Evolutionary conservation across 495 filamentous ascomycete species (phyloP).

Genomic region (Penicillium flavigenum): DNA sequence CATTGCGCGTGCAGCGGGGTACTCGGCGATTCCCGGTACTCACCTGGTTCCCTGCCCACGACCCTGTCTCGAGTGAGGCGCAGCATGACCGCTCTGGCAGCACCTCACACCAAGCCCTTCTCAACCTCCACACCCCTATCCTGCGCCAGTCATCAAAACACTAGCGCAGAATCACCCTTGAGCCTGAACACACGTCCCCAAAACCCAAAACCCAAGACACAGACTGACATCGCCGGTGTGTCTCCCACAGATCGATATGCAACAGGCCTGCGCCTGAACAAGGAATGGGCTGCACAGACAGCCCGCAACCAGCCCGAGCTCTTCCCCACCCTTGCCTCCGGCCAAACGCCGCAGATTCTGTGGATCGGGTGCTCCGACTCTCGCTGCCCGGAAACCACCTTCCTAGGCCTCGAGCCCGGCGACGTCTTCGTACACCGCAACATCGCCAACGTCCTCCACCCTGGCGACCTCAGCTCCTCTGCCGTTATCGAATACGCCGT

Average conservation of each 20-base stretch:
- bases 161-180: background rate
- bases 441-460: conserved; percentile 84
- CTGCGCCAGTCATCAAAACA: conserved; percentile 18
- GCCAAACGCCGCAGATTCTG: conserved; percentile 75
- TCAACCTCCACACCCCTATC: conserved; percentile 26
- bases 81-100: background rate
- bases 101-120: conserved; percentile 15
- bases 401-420: conserved; percentile 77
- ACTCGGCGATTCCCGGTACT: background rate
- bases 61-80: background rate
- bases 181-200: background rate
- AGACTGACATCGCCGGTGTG: conserved; percentile 21
- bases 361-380: conserved; percentile 94
- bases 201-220: conserved; percentile 20
- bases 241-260: conserved; percentile 32
- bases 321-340: conserved; percentile 65
- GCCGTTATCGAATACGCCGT: conserved; percentile 87
- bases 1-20: conserved; percentile 14
- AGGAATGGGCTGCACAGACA: conserved; percentile 68
- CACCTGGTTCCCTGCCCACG: conserved; percentile 1
- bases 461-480: conserved; percentile 71
- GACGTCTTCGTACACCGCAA: conserved; percentile 94
- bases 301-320: conserved; percentile 65
- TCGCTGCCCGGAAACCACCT: conserved; percentile 81
- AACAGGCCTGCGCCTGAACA: conserved; percentile 52